Conservation (phyloP, 2,329 filamentous ascomycete genomes). For the Drechmeria coniospora region DNA sequence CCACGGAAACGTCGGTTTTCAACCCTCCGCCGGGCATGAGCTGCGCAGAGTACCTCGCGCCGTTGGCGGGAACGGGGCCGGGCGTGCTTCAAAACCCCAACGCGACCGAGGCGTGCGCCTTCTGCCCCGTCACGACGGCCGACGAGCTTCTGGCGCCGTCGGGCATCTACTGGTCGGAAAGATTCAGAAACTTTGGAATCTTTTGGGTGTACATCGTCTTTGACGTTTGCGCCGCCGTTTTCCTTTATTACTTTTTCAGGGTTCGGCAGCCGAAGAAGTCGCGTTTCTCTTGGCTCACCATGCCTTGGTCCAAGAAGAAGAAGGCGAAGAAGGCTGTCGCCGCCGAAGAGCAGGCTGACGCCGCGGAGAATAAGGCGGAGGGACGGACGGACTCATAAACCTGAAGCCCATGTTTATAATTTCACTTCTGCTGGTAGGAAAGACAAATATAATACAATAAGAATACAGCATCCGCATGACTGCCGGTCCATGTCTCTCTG, state of each 20-base stretch:
- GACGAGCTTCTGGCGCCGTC: conserved; percentile 39
- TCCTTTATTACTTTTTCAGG: conserved; percentile 47
- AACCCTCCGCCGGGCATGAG: conserved; percentile 45
- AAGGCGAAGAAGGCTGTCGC: too few species aligned
- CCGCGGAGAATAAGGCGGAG: too few species aligned
- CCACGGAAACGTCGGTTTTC: conserved; percentile 47
- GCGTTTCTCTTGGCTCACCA: conserved; percentile 1
- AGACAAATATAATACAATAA: too few species aligned
- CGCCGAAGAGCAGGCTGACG: too few species aligned
- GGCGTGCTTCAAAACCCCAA: conserved; percentile 49
- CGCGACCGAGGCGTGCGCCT: conserved; percentile 42
- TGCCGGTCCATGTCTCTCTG: too few species aligned
- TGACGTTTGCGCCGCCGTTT: conserved; percentile 42
- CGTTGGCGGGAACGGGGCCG: conserved; percentile 31
- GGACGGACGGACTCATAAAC: too few species aligned
- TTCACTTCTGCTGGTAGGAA: too few species aligned
- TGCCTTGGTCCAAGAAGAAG: conserved; percentile 6
- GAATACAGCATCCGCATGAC: too few species aligned
- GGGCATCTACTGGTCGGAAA: conserved; percentile 32
- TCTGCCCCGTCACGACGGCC: conserved; percentile 49
- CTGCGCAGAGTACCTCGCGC: conserved; percentile 46
- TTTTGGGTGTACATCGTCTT: conserved; percentile 52
- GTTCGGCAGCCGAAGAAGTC: conserved; percentile 25
- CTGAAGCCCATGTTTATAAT: too few species aligned
- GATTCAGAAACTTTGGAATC: conserved; percentile 58